These are phyloP conservation scores for Panaeolus papilionaceus DNA, from an alignment of 768 basidiomycete genomes.

Conservation along the genomic window DNA sequence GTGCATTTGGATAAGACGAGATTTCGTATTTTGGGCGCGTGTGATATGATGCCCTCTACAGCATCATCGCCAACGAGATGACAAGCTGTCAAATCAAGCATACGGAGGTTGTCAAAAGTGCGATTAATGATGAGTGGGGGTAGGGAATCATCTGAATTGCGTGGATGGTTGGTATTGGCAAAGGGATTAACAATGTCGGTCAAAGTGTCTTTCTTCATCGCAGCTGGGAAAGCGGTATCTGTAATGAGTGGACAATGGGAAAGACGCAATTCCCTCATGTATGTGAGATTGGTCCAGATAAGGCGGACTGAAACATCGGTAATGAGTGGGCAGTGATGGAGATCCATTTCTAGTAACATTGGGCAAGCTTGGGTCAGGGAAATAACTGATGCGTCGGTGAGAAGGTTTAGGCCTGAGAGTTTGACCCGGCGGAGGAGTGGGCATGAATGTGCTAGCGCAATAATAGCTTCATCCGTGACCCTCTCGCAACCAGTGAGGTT, in stretches of 20 bases:
- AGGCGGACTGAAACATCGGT: slow-evolving; percentile 82
- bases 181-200: slow-evolving; percentile 49
- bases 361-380: slow-evolving; percentile 81
- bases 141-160: slow-evolving; percentile 50
- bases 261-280: slow-evolving; percentile 92
- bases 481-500: slow-evolving; percentile 86
- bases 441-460: slow-evolving; percentile 77
- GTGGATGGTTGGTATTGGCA: slow-evolving; percentile 36
- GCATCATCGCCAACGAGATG: slow-evolving; percentile 81
- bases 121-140: slow-evolving; percentile 72
- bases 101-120: slow-evolving; percentile 84
- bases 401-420: slow-evolving; percentile 72
- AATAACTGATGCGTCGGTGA: slow-evolving; percentile 81
- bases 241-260: slow-evolving; percentile 81
- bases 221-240: slow-evolving; percentile 85
- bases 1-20: slow-evolving; percentile 87
- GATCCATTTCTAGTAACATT: slow-evolving; percentile 92
- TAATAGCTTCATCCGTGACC: slow-evolving; percentile 79
- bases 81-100: slow-evolving; percentile 93
- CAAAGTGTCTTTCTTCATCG: slow-evolving; percentile 49
- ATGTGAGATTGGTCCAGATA: slow-evolving; percentile 78
- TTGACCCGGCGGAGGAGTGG: slow-evolving; percentile 89
- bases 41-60: slow-evolving; percentile 80
- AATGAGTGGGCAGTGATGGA: slow-evolving; percentile 81
- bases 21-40: slow-evolving; percentile 85